Percentiles rank a stretch among this genome's conserved stretches.
Conservation (phyloP, 1,139 yeast genomes). For the Kodamaea anthophila region DNA sequence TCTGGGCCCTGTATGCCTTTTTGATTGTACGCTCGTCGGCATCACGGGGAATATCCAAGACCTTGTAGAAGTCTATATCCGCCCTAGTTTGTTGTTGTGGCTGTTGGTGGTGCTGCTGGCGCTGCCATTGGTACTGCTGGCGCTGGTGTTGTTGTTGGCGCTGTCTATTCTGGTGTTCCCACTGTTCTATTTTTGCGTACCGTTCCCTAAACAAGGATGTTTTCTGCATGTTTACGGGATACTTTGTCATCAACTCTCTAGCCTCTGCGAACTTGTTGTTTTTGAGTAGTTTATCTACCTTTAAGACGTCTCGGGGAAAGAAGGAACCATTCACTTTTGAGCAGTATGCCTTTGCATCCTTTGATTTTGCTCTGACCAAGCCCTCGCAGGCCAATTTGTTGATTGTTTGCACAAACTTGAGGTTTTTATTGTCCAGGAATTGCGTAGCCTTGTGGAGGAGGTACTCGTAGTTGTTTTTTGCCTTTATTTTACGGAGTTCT, state of each 20-base stretch:
- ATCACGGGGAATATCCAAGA: slow-evolving; percentile 58
- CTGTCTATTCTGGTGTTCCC: slow-evolving; percentile 30
- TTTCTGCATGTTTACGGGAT: slow-evolving; percentile 28
- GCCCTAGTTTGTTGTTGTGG: slow-evolving; percentile 33
- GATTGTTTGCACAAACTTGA: slow-evolving; percentile 27
- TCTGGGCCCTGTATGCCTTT: slow-evolving; percentile 72
- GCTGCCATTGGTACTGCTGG: slow-evolving; percentile 34
- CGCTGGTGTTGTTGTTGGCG: slow-evolving; percentile 49
- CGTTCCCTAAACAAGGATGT: slow-evolving; percentile 35
- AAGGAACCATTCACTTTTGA: slow-evolving; percentile 23
- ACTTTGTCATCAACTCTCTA: slow-evolving; percentile 20
- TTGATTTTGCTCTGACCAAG: slow-evolving; percentile 26
- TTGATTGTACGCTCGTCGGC: slow-evolving; percentile 74
- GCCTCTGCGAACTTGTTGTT: slow-evolving; percentile 43
- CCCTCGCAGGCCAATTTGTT: slow-evolving; percentile 45
- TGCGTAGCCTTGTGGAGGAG: slow-evolving; percentile 18
- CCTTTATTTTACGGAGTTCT: slow-evolving; percentile 19
- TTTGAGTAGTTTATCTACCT: slow-evolving; percentile 37
- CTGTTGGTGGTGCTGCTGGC: slow-evolving; percentile 35
- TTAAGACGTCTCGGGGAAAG: slow-evolving; percentile 40
- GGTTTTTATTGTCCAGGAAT: slow-evolving; percentile 12
- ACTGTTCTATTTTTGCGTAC: slow-evolving; percentile 17
- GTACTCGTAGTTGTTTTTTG: slow-evolving; percentile 31
- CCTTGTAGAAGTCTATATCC: slow-evolving; percentile 73
- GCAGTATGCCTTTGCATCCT: slow-evolving; percentile 31